A percentile compares a stretch with the other conserved stretches of the same genome.
Evolutionary conservation across 257 asterid species (phyloP).

Genomic region (Fraxinus excelsior): DNA sequence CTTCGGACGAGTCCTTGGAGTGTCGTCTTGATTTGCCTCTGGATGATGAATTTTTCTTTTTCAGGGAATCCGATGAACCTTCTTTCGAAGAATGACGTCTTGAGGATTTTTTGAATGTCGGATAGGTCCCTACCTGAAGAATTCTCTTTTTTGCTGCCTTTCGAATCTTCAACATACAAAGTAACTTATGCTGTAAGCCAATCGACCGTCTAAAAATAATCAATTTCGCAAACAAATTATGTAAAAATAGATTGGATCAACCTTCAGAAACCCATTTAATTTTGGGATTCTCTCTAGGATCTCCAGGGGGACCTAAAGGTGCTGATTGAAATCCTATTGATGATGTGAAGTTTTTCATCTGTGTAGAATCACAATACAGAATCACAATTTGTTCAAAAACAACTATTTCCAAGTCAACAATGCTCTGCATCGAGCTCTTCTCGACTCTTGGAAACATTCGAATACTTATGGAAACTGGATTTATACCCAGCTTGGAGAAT

Average conservation of each 20-base stretch:
- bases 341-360: slow-evolving; percentile 76
- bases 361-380: slow-evolving; percentile 3
- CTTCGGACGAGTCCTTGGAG: slow-evolving; percentile 49
- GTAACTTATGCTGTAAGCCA: neutral
- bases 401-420: neutral
- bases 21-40: slow-evolving; percentile 44
- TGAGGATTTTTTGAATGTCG: slow-evolving; percentile 45
- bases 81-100: slow-evolving; percentile 41
- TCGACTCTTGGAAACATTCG: neutral
- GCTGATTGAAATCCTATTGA: slow-evolving; percentile 55
- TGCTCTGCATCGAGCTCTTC: neutral
- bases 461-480: neutral
- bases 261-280: slow-evolving; percentile 91
- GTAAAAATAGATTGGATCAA: slow-evolving; percentile 17
- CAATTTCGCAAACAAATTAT: too few species aligned
- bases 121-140: slow-evolving; percentile 37
- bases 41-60: slow-evolving; percentile 45
- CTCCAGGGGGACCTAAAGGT: slow-evolving; percentile 53
- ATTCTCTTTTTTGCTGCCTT: slow-evolving; percentile 27
- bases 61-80: slow-evolving; percentile 34
- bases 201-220: slow-evolving; percentile 15
- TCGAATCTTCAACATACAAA: slow-evolving; percentile 32
- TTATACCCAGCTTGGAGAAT: slow-evolving; percentile 73
- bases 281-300: slow-evolving; percentile 53
- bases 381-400: too few species aligned